phyloP scores from a whole-genome alignment of 2,329 filamentous ascomycete species.

The Periconia sp. region DNA sequence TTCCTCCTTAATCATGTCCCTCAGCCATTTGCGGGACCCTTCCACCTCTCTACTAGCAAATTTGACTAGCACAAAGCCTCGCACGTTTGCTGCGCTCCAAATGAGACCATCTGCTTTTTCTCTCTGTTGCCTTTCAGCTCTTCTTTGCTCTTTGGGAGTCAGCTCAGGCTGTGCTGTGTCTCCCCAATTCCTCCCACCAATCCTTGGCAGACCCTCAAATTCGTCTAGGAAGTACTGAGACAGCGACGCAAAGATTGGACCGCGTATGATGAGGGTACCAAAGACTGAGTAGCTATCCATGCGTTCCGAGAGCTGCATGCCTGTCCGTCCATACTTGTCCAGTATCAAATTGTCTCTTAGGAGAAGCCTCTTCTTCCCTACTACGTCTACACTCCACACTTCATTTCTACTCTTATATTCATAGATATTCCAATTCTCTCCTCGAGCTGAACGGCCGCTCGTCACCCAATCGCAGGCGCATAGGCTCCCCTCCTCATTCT shows the following conservation, averaged over 20 bases:
- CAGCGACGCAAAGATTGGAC: slow-evolving; percentile 69
- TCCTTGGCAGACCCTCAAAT: slow-evolving; percentile 77
- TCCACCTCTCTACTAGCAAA: slow-evolving; percentile 85
- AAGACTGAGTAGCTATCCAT: slow-evolving; percentile 80
- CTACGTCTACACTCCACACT: slow-evolving; percentile 65
- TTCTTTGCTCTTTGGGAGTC: slow-evolving; percentile 54
- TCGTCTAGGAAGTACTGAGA: slow-evolving; percentile 78
- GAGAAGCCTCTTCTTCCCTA: slow-evolving; percentile 64
- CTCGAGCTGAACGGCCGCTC: slow-evolving; percentile 81
- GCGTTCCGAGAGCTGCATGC: slow-evolving; percentile 48
- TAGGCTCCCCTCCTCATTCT: slow-evolving; percentile 62
- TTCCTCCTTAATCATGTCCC: slow-evolving; percentile 74
- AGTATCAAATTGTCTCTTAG: slow-evolving; percentile 86
- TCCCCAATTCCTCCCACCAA: slow-evolving; percentile 81
- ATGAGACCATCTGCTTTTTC: slow-evolving; percentile 56
- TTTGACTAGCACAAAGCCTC: slow-evolving; percentile 85
- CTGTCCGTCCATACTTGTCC: slow-evolving; percentile 54
- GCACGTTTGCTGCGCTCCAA: slow-evolving; percentile 47
- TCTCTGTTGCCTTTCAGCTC: slow-evolving; percentile 59
- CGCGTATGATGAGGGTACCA: slow-evolving; percentile 84
- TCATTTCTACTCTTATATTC: slow-evolving; percentile 87
- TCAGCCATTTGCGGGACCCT: slow-evolving; percentile 79
- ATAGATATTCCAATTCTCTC: slow-evolving; percentile 85
- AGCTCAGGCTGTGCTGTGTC: slow-evolving; percentile 46
- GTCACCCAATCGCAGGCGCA: slow-evolving; percentile 95